Percentiles rank a stretch among this genome's conserved stretches.
phyloP scores from a whole-genome alignment of 352 stramenopile species.

The Phytophthora niederhauseri region DNA sequence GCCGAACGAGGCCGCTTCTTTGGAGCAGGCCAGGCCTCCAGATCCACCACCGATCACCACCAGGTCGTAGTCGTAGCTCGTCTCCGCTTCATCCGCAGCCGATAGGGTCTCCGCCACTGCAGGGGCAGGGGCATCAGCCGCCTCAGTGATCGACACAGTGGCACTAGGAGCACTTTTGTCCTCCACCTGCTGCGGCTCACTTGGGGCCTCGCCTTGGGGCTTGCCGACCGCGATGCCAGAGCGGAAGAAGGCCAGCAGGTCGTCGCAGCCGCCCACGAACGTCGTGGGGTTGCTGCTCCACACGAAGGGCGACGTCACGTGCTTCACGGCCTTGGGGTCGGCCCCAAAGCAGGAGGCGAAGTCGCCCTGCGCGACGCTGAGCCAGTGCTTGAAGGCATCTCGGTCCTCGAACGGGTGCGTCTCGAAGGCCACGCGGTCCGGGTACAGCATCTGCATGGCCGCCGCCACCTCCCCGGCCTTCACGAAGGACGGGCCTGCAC shows the following conservation, averaged over 20 bases:
- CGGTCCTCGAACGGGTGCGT: constrained; percentile 62
- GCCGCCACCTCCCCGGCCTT: constrained; percentile 63
- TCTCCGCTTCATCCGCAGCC: constrained; percentile 14
- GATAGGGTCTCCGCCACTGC: background rate
- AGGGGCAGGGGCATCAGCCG: constrained; percentile 3
- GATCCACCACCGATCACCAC: constrained; percentile 84
- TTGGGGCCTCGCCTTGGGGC: constrained; percentile 6
- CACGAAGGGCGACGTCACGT: constrained; percentile 80
- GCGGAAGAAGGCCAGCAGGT: constrained; percentile 67
- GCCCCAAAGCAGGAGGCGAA: constrained; percentile 47
- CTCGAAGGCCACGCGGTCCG: constrained; percentile 47
- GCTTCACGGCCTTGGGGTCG: constrained; percentile 46
- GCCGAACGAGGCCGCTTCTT: constrained; percentile 93
- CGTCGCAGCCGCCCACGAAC: constrained; percentile 77
- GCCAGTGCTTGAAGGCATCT: constrained; percentile 66
- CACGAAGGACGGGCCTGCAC: constrained; percentile 53
- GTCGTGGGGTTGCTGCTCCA: constrained; percentile 58
- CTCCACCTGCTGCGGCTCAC: constrained; percentile 6
- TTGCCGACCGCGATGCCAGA: constrained; percentile 40
- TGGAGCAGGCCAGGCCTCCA: constrained; percentile 94
- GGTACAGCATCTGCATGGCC: constrained; percentile 75
- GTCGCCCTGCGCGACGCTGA: constrained; percentile 39
- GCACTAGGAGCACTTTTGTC: constrained; percentile 1
- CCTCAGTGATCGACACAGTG: background rate
- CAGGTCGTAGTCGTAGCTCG: constrained; percentile 83